phyloP scores from a whole-genome alignment of 2,329 filamentous ascomycete genomes.

The Sclerotinia glacialis region DNA sequence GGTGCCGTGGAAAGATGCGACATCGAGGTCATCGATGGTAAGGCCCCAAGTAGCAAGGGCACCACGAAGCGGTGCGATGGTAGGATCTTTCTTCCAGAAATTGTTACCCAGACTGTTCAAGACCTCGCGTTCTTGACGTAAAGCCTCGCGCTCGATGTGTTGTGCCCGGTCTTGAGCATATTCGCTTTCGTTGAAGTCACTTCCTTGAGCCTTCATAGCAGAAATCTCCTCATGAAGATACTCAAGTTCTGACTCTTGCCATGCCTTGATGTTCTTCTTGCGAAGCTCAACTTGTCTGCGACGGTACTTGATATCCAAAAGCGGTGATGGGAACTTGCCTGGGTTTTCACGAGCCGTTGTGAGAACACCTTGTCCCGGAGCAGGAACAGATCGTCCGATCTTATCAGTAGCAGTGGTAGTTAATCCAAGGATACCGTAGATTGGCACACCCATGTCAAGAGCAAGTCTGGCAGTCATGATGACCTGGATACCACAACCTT shows the following conservation, averaged over 20 bases:
- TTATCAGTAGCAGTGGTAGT: slow-evolving; percentile 98
- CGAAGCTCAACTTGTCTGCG: slow-evolving; percentile 91
- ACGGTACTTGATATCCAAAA: slow-evolving; percentile 97
- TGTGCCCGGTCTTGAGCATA: slow-evolving; percentile 80
- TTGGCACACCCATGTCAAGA: slow-evolving; percentile 96
- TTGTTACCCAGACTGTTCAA: slow-evolving; percentile 92
- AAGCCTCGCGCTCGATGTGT: slow-evolving; percentile 85
- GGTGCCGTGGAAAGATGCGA: slow-evolving; percentile 98
- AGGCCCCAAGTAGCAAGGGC: slow-evolving; percentile 97
- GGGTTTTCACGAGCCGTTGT: slow-evolving; percentile 89
- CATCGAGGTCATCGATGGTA: slow-evolving; percentile 90
- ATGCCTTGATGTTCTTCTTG: slow-evolving; percentile 90
- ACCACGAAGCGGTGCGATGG: slow-evolving; percentile 92
- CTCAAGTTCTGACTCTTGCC: slow-evolving; percentile 92
- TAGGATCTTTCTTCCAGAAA: slow-evolving; percentile 96
- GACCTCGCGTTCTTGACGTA: slow-evolving; percentile 88
- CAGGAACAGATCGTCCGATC: slow-evolving; percentile 95
- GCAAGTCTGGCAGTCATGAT: slow-evolving; percentile 98
- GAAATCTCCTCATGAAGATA: slow-evolving; percentile 90
- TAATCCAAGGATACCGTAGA: slow-evolving; percentile 89
- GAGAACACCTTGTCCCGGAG: slow-evolving; percentile 93
- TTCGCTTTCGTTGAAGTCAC: slow-evolving; percentile 75
- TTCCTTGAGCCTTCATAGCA: slow-evolving; percentile 79
- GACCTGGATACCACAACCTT: slow-evolving; percentile 96
- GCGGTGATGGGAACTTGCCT: slow-evolving; percentile 89